A percentile compares a stretch with the other conserved stretches of the same genome.
Evolutionary conservation across 2,329 filamentous ascomycete genomes (phyloP).

Genomic region (Botrytis sinoallii): DNA sequence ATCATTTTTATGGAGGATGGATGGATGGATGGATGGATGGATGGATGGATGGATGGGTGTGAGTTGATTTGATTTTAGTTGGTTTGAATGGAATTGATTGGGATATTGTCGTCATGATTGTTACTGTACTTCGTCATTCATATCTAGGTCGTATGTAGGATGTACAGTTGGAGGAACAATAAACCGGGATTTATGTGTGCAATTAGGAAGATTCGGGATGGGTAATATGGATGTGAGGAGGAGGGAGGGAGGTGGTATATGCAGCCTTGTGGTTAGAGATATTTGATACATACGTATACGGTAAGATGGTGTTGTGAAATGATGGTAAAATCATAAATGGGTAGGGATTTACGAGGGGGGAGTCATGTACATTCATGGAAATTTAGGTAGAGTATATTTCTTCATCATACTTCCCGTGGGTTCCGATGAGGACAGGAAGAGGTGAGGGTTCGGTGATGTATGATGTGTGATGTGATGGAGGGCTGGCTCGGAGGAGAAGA

Average conservation of each 20-base stretch:
- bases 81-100: too few species aligned
- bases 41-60: too few species aligned
- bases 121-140: neutral
- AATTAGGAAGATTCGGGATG: neutral
- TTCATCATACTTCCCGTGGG: neutral
- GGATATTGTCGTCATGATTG: neutral
- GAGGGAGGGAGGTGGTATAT: neutral
- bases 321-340: accelerated
- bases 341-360: neutral
- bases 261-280: neutral
- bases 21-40: too few species aligned
- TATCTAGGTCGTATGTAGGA: too few species aligned
- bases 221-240: neutral
- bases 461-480: neutral
- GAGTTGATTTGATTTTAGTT: too few species aligned
- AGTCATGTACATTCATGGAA: neutral
- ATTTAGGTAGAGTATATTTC: too few species aligned
- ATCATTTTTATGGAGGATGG: neutral
- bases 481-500: neutral
- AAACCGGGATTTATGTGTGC: neutral
- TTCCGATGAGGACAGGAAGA: neutral
- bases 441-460: too few species aligned
- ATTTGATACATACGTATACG: neutral
- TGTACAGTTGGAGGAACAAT: too few species aligned
- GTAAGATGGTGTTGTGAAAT: too few species aligned